Evolutionary conservation across 768 basidiomycete species (phyloP), one percentile per base, ranked within the genome.

Genomic region (Hericium erinaceus): DNA sequence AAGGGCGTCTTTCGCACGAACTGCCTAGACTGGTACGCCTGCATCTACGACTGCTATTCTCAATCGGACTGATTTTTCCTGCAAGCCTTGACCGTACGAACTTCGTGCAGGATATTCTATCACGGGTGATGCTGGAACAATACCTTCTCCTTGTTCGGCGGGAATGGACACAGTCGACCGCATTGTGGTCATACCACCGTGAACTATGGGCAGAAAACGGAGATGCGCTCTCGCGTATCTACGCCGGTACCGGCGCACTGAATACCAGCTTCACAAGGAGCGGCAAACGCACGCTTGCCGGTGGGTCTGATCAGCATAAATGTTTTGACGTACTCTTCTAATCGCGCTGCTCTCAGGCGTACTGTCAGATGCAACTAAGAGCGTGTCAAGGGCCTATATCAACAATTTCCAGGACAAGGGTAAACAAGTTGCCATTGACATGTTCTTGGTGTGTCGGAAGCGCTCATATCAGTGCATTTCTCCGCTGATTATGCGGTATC

Each of bases 181-280:
- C 79, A 8, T 74, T 98, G 10, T 98, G 94, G 92, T 77, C 81
- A 0, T 77, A 89, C 49, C 95, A 98, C 70, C 84, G 95, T 20
- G 90, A 95, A 67, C 74, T 98, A 4, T 99, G 95, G 95, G 97
- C 97, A 1, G 95, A 95, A 74, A 95, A 93, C 65, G 94, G 94
- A 12, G 94, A 97, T 68, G 89, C 91, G 0, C 69, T 99, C 40
- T 93, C 91, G 16, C 85, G 86, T 57, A 95, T 95, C 62, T 99
- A 99, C 70, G 95, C 95, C 41, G 97, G 89, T 39, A 92, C 89
- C 4, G 89, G 89, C 16, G 89, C 97, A 18, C 73, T 99, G 61
- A 99, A 99, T 66, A 98, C 97, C 4, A 93, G 90, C 64, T 95
- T 92, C 68, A 99, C 97, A 0, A 76, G 97, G 50, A 95, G 82